These are phyloP conservation scores for Chamaecyparis obtusa DNA, from an alignment of 75 land plant genomes.

Conservation along the genomic window DNA sequence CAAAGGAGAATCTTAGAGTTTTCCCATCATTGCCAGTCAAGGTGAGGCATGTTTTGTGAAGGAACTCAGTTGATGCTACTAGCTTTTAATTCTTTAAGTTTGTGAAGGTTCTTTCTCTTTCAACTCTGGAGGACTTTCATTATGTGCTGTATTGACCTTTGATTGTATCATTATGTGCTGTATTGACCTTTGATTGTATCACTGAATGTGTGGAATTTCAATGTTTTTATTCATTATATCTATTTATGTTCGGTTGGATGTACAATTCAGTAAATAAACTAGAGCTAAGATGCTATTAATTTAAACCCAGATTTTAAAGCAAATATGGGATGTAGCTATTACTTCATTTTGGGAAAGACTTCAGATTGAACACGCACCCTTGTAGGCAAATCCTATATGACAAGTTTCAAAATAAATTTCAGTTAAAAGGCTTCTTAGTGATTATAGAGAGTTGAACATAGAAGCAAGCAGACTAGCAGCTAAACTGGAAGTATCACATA, in stretches of 20 bases:
- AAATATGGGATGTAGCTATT: background rate
- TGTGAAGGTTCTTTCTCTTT: conserved; percentile 1
- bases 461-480: too few relatives aligned
- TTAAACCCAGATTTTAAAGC: background rate
- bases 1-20: conserved; percentile 37
- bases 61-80: background rate
- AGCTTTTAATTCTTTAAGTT: background rate
- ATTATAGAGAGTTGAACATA: too few relatives aligned
- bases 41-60: conserved; percentile 38
- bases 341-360: background rate
- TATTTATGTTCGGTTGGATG: background rate
- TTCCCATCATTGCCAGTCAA: conserved; percentile 60
- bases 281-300: background rate
- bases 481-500: too few relatives aligned
- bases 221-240: background rate
- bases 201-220: background rate
- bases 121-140: background rate
- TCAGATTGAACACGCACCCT: background rate
- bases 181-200: background rate
- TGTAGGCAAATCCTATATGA: background rate
- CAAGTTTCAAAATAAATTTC: too few relatives aligned
- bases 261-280: background rate
- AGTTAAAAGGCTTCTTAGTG: background rate
- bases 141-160: background rate
- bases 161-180: background rate